phyloP scores from a whole-genome alignment of 106 monocot species.

The Dioscorea zingiberensis region DNA sequence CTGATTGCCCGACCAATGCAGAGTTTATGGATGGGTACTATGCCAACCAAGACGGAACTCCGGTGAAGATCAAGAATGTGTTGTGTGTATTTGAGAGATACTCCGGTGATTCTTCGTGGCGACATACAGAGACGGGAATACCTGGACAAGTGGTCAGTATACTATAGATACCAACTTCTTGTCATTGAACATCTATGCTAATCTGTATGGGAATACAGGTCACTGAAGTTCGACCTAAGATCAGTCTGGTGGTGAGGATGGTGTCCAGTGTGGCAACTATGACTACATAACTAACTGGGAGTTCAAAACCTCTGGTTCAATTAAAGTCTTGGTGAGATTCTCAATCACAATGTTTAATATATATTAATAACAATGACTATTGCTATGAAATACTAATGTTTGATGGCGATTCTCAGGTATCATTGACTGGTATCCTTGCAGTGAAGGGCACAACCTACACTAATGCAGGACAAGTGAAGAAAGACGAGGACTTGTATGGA shows the following conservation, averaged over 20 bases:
- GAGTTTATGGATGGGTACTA: slow-evolving; percentile 51
- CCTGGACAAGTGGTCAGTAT: slow-evolving; percentile 36
- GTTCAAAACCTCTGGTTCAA: slow-evolving; percentile 60
- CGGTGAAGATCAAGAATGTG: slow-evolving; percentile 23
- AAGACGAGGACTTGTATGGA: slow-evolving; percentile 37
- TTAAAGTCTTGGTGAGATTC: slow-evolving; percentile 42
- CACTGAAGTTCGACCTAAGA: slow-evolving; percentile 47
- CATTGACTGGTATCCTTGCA: slow-evolving; percentile 50
- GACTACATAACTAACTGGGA: slow-evolving; percentile 80
- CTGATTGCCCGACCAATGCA: slow-evolving; percentile 63
- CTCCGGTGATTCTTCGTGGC: slow-evolving; percentile 58
- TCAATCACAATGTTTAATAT: too few relatives aligned
- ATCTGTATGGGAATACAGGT: slow-evolving; percentile 17
- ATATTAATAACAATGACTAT: too few relatives aligned
- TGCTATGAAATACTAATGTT: too few relatives aligned
- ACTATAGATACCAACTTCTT: too few relatives aligned
- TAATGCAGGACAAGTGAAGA: slow-evolving; percentile 27
- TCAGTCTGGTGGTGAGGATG: slow-evolving; percentile 71
- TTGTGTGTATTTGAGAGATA: slow-evolving; percentile 69
- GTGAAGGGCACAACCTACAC: slow-evolving; percentile 39
- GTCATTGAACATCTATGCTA: too few relatives aligned
- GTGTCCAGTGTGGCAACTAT: slow-evolving; percentile 52
- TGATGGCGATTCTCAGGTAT: slow-evolving; percentile 15
- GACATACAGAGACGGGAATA: slow-evolving; percentile 45
- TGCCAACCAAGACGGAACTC: slow-evolving; percentile 31